Base-by-base conservation (phyloP, 768 basidiomycete genomes). In the Glaciozyma martinii region DNA sequence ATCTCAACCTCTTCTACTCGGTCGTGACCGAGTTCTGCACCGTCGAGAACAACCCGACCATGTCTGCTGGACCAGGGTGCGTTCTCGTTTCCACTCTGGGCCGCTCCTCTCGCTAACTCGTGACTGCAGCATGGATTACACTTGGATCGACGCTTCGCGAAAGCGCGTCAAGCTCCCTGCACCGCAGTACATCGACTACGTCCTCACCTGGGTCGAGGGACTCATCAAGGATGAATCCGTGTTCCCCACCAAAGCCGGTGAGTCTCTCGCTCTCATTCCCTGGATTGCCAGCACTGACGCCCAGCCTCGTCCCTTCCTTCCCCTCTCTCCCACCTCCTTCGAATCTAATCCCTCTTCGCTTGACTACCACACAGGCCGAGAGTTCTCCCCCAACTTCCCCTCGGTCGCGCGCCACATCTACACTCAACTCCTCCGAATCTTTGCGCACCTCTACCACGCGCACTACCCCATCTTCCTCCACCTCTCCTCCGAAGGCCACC, bases 131-230 rank as follows among this genome's bases (percentile, higher is more conserved):
- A 79, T 95, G 74, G 92, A 89, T 77, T 97, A 95, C 78, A 86
- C 86, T 1, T 98, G 94, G 94, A 86, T 88, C 64, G 93, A 90
- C 74, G 87, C 90, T 72, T 88, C 86, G 73, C 88, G 91, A 64
- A 90, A 90, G 75, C 86, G 87, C 66, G 86, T 92, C 30, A 80
- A 87, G 68, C 81, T 97, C 0, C 86, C 94, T 1, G 94, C 94
- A 19, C 91, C 94, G 9, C 93, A 89, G 1, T 97, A 97, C 77
- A 90, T 97, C 73, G 94, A 97, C 80, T 94, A 90, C 68, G 94
- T 97, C 72, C 91, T 97, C 87, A 90, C 92, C 6, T 92, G 90
- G 81, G 84, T 95, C 32, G 94, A 98, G 76, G 92, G 89, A 74
- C 81, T 94, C 32, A 80, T 97, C 40, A 90, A 97, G 71, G 93